These are phyloP conservation scores for Aspergillus novofumigatus DNA, from an alignment of 2,329 filamentous ascomycete species.

Conservation along the genomic window DNA sequence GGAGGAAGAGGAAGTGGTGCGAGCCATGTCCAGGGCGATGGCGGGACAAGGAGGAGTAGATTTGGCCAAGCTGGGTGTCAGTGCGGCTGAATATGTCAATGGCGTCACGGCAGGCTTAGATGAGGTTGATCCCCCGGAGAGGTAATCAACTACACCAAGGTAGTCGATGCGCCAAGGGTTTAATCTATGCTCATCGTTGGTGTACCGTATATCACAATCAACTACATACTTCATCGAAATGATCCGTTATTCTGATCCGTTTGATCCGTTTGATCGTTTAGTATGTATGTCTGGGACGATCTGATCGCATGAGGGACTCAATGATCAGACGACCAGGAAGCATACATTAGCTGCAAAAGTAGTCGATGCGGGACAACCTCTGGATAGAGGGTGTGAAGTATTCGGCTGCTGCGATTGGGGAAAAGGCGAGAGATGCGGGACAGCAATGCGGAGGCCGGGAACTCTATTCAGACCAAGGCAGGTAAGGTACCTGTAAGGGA, in stretches of 20 bases:
- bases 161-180: neutral
- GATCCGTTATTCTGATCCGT: neutral
- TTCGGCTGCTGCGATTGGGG: constrained; percentile 8
- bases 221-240: neutral
- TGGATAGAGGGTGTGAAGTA: constrained; percentile 6
- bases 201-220: too few species aligned
- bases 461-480: neutral
- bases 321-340: constrained; percentile 2
- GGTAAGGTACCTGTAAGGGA: too few species aligned
- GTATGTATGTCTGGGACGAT: neutral
- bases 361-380: neutral
- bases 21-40: constrained; percentile 70
- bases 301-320: neutral
- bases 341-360: neutral
- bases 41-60: constrained; percentile 57
- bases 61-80: constrained; percentile 39
- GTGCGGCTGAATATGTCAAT: constrained; percentile 43
- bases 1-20: constrained; percentile 64
- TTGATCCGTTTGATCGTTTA: neutral
- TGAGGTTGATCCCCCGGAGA: constrained; percentile 3
- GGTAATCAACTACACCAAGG: neutral
- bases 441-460: neutral
- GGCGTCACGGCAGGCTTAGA: constrained; percentile 38
- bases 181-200: neutral
- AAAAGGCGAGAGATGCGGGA: neutral